Percentiles rank a stretch among this genome's conserved stretches.
These are phyloP conservation scores for Trametes versicolor DNA, from an alignment of 1,284 basidiomycete species.

Conservation along the genomic window DNA sequence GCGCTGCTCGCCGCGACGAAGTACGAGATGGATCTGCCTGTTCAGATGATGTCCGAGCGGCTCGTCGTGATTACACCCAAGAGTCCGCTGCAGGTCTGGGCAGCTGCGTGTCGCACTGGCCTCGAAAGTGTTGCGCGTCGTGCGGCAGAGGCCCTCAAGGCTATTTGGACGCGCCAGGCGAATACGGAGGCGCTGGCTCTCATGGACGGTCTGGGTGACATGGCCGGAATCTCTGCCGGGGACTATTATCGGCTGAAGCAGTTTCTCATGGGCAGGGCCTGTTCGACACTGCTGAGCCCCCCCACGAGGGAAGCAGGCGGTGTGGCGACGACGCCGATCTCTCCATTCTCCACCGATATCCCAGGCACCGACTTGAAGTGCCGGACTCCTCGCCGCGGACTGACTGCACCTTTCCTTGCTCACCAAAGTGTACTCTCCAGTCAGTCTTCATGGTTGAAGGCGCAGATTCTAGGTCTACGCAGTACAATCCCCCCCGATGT, in stretches of 20 bases:
- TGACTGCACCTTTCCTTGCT: background rate
- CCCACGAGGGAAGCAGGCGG: background rate
- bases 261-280: constrained; percentile 8
- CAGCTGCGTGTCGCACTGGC: constrained; percentile 2
- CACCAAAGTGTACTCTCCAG: background rate
- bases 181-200: background rate
- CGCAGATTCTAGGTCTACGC: background rate
- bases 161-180: background rate
- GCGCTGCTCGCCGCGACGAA: constrained; percentile 31
- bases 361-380: background rate
- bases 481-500: too few relatives aligned
- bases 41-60: constrained; percentile 2
- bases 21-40: constrained; percentile 32
- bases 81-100: constrained; percentile 13
- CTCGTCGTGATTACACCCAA: background rate
- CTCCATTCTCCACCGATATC: background rate
- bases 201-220: constrained; percentile 10
- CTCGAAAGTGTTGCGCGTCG: constrained; percentile 6
- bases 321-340: background rate
- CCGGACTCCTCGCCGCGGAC: background rate
- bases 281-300: background rate
- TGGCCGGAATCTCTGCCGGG: constrained; percentile 25
- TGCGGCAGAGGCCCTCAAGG: constrained; percentile 10
- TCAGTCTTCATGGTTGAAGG: background rate
- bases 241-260: constrained; percentile 25